A percentile compares a stretch with the other conserved stretches of the same genome.
Conservation (phyloP, 257 asterid genomes). For the Paulownia fortunei region DNA sequence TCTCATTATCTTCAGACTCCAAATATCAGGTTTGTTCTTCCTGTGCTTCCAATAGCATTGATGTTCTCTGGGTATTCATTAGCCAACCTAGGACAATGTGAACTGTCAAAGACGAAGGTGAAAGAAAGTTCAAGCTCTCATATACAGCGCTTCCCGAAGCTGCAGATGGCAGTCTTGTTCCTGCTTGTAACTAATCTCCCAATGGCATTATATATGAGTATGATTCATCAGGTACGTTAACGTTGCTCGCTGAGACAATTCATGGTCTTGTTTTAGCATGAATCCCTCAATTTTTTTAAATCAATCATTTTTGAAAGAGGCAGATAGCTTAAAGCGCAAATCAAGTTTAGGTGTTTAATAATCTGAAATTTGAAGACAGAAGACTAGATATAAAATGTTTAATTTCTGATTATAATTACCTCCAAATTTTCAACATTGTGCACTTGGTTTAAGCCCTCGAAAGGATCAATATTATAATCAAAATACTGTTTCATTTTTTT, state of each 20-base stretch:
- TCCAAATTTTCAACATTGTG: too few species aligned
- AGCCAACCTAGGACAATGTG: conserved; percentile 50
- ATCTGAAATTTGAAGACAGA: background rate
- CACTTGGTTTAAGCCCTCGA: too few species aligned
- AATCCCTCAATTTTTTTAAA: background rate
- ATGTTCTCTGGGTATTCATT: conserved; percentile 81
- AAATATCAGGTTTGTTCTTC: conserved; percentile 90
- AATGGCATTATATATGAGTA: conserved; percentile 91
- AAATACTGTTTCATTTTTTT: too few species aligned
- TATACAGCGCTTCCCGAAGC: conserved; percentile 39
- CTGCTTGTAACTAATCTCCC: conserved; percentile 83
- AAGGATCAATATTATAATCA: too few species aligned
- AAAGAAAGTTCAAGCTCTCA: conserved; percentile 38
- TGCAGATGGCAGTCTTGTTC: conserved; percentile 54
- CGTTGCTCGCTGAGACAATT: conserved; percentile 2
- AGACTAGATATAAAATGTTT: background rate
- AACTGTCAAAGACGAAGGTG: conserved; percentile 35
- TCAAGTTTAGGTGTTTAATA: background rate
- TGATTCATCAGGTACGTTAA: conserved; percentile 94
- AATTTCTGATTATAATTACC: background rate
- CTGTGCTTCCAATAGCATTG: conserved; percentile 93
- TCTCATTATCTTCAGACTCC: conserved; percentile 53
- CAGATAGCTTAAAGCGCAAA: background rate
- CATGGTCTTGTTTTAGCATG: conserved; percentile 5
- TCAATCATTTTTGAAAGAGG: background rate